Conservation (phyloP, 495 filamentous ascomycete species). For the Lasiosphaeris hirsuta region DNA sequence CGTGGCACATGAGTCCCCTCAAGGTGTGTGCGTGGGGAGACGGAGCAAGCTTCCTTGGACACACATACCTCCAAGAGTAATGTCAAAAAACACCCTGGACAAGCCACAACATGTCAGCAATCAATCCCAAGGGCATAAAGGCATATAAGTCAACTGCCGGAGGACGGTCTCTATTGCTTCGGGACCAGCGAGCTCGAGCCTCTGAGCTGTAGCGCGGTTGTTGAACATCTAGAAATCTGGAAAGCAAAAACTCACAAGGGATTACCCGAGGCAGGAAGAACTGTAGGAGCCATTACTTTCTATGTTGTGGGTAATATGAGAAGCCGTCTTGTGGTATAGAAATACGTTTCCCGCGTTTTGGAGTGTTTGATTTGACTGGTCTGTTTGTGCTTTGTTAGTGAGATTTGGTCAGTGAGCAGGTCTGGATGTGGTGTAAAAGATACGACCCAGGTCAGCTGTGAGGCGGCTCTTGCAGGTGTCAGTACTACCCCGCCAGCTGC, state of each 20-base stretch:
- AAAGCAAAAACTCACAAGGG: constrained; percentile 44
- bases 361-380: neutral
- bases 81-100: constrained; percentile 82
- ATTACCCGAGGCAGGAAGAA: constrained; percentile 52
- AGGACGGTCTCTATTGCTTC: no score
- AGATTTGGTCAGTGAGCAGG: neutral
- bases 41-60: neutral
- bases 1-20: no score
- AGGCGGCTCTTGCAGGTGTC: no score
- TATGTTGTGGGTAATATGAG: neutral
- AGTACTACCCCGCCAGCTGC: no score
- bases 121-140: neutral
- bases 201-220: no score
- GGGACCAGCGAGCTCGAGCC: no score
- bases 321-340: neutral
- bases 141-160: neutral
- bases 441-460: no score
- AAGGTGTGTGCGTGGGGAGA: constrained; percentile 4
- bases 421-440: no score
- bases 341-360: neutral
- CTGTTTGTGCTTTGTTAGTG: neutral
- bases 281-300: constrained; percentile 46
- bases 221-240: constrained; percentile 2
- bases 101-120: constrained; percentile 4
- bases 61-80: constrained; percentile 78